Base-by-base conservation (phyloP, 2,329 filamentous ascomycete species). In the Ambrosiella cleistominuta region DNA sequence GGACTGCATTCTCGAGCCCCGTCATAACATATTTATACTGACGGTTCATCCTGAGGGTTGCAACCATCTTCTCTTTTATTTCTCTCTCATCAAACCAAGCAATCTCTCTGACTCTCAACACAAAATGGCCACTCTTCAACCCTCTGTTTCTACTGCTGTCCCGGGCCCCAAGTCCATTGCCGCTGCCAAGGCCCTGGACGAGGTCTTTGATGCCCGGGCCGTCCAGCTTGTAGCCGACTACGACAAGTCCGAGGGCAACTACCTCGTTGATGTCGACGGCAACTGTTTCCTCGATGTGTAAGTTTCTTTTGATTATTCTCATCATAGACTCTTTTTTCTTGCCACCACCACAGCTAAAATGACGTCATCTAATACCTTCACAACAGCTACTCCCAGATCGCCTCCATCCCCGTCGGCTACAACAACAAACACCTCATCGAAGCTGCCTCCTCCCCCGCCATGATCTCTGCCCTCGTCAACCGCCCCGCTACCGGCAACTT, bases 401-500 rank as follows among this genome's bases (percentile, higher is more conserved):
- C 89, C 62, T 95, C 88, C 47, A 95, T 95, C 65, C 86, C 89
- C 2, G 77, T 95, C 51, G 89, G 89, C 61, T 95, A 95, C 79
- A 95, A 91, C 77, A 95, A 95, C 74, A 83, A 87, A 6, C 72
- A 77, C 63, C 78, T 95, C 62, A 74, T 80, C 63, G 75, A 81
- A 65, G 82, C 83, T 39, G 86, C 87, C 35, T 78, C 79, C 62
- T 85, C 83, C 58, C 82, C 83, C 27, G 85, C 90, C 66, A 94
- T 95, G 87, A 74, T 81, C 66, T 82, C 76, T 60, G 80, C 86
- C 59, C 73, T 95, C 65, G 86, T 95, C 75, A 95, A 95, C 76
- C 81, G 89, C 56, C 89, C 89, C 2, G 89, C 89, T 0, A 78
- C 94, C 62, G 88, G 89, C 65, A 94, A 93, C 77, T 96, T 95